A percentile compares a stretch with the other conserved stretches of the same genome.
Evolutionary conservation across 441 rosid species (phyloP).

Genomic region (Adansonia gregorii): DNA sequence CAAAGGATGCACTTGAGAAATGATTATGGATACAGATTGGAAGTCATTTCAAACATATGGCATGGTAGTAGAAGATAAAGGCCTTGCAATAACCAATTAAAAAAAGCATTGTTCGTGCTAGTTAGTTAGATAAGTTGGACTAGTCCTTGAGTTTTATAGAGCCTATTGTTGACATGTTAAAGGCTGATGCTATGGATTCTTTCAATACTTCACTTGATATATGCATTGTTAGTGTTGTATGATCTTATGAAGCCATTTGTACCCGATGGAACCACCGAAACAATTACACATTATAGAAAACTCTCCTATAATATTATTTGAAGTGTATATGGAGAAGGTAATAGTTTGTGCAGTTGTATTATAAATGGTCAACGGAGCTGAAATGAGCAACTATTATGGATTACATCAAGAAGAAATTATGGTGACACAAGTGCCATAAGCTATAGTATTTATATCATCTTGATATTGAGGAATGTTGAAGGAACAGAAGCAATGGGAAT

Average conservation of each 20-base stretch:
- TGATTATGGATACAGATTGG: background rate
- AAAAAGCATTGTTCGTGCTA: background rate
- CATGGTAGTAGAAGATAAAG: background rate
- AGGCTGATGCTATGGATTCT: background rate
- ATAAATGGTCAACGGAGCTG: background rate
- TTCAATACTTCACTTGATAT: background rate
- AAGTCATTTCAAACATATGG: background rate
- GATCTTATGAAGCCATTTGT: constrained; percentile 4
- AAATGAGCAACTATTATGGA: background rate
- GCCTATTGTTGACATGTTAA: constrained; percentile 8
- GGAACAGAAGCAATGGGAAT: background rate
- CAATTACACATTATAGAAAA: background rate
- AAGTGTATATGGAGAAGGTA: background rate
- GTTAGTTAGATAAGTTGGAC: background rate
- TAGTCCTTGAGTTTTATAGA: background rate
- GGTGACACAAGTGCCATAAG: background rate
- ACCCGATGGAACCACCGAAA: background rate
- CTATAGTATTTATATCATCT: background rate
- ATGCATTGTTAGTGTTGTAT: constrained; percentile 1
- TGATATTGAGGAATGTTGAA: background rate
- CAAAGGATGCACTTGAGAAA: background rate
- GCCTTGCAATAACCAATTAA: too few relatives aligned
- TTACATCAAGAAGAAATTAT: background rate
- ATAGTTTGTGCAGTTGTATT: background rate
- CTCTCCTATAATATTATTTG: background rate